Percentiles rank a stretch among this genome's conserved stretches.
phyloP scores from a whole-genome alignment of 495 filamentous ascomycete genomes.

The Daldinia loculata region DNA sequence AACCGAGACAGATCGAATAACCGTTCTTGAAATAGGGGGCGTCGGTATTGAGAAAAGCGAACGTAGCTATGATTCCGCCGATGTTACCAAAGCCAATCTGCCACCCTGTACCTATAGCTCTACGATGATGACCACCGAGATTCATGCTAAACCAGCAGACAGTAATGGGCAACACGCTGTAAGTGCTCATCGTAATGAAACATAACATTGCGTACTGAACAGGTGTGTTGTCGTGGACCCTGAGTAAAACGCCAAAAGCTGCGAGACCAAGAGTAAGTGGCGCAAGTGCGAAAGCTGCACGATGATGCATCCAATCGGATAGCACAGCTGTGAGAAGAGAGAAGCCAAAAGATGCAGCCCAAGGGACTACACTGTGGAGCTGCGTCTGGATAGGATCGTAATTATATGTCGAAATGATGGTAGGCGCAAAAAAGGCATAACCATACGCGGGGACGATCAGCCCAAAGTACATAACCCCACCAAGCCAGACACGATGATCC shows the following conservation, averaged over 20 bases:
- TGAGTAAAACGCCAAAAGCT: slow-evolving; percentile 77
- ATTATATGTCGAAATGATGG: slow-evolving; percentile 74
- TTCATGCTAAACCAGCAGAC: slow-evolving; percentile 98
- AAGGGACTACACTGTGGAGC: slow-evolving; percentile 84
- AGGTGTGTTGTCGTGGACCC: slow-evolving; percentile 64
- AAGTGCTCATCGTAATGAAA: slow-evolving; percentile 69
- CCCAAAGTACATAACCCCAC: slow-evolving; percentile 89
- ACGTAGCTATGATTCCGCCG: slow-evolving; percentile 91
- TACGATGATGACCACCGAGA: slow-evolving; percentile 83
- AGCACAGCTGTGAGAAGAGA: slow-evolving; percentile 75
- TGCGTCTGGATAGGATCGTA: slow-evolving; percentile 78
- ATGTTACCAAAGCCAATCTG: slow-evolving; percentile 95
- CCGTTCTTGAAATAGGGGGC: slow-evolving; percentile 75
- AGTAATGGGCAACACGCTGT: slow-evolving; percentile 81
- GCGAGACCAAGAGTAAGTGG: slow-evolving; percentile 70
- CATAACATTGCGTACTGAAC: slow-evolving; percentile 80
- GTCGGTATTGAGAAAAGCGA: slow-evolving; percentile 77
- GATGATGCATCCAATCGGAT: slow-evolving; percentile 74
- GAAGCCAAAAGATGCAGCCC: slow-evolving; percentile 79
- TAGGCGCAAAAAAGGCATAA: slow-evolving; percentile 74
- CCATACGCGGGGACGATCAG: slow-evolving; percentile 88
- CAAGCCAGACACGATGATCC: slow-evolving; percentile 72
- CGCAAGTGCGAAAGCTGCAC: slow-evolving; percentile 76
- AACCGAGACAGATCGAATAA: slow-evolving; percentile 80
- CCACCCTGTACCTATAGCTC: slow-evolving; percentile 85